Conservation (phyloP, 23 red algal species). For the Gracilariopsis chorda region DNA sequence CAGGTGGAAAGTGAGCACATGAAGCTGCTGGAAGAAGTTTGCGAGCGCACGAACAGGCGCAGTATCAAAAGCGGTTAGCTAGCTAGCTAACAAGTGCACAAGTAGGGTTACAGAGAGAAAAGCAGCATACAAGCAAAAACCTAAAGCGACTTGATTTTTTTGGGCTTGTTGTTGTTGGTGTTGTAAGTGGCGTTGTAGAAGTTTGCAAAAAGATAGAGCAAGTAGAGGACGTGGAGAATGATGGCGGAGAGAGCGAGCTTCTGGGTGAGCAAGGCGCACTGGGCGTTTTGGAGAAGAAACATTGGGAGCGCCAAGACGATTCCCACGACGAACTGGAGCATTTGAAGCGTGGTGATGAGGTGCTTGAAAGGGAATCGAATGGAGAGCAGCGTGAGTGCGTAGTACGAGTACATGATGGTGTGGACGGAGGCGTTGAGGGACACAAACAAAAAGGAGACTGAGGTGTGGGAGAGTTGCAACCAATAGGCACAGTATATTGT, state of each 20-base stretch:
- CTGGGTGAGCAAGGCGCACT: constrained; percentile 47
- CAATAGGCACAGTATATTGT: constrained; percentile 52
- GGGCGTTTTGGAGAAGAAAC: constrained; percentile 33
- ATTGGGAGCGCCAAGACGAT: constrained; percentile 20
- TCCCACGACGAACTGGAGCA: constrained; percentile 63
- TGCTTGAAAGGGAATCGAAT: constrained; percentile 40
- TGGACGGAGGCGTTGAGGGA: constrained; percentile 60
- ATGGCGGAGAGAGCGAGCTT: constrained; percentile 55
- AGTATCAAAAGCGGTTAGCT: no score
- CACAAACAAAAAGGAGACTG: constrained; percentile 64
- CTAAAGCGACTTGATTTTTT: neutral
- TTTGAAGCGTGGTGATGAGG: constrained; percentile 62
- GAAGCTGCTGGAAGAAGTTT: neutral
- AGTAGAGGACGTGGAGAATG: constrained; percentile 43
- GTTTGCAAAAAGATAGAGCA: constrained; percentile 54
- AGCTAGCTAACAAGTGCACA: no score
- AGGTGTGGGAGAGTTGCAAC: constrained; percentile 47
- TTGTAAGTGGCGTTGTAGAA: constrained; percentile 58
- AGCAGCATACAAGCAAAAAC: no score
- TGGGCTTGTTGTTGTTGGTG: neutral
- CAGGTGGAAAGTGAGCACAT: constrained; percentile 2
- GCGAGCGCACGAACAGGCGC: no score
- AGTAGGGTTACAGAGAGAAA: no score
- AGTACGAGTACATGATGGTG: constrained; percentile 77
- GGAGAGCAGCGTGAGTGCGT: constrained; percentile 46